These are phyloP conservation scores for Xylaria sp. DNA, from an alignment of 2,329 filamentous ascomycete genomes.

Conservation along the genomic window DNA sequence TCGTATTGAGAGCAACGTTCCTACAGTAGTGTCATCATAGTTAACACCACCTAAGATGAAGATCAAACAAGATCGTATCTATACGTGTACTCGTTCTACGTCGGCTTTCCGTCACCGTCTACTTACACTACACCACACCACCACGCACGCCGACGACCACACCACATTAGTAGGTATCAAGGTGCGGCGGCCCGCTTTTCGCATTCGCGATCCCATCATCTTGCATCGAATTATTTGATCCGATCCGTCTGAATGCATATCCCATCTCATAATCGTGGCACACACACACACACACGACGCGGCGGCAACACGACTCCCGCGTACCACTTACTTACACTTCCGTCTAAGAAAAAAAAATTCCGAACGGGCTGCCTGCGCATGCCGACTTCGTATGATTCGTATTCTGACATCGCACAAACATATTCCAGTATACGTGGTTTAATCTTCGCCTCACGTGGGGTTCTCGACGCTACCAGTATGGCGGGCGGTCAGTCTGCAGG, in stretches of 20 bases:
- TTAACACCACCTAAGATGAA: conserved; percentile 15
- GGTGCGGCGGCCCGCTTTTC: conserved; percentile 22
- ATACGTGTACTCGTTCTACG: no score
- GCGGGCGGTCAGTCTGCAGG: neutral
- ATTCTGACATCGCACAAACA: neutral
- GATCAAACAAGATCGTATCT: conserved; percentile 13
- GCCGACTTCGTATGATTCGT: neutral
- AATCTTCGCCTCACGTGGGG: neutral
- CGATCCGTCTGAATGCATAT: conserved; percentile 8
- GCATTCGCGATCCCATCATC: conserved; percentile 37
- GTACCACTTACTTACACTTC: no score
- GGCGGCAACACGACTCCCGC: conserved; percentile 14
- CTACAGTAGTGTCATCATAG: neutral
- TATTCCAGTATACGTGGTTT: conserved; percentile 17
- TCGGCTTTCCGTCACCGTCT: neutral
- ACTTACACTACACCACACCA: no score
- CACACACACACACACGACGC: neutral
- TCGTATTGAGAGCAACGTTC: neutral
- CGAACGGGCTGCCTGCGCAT: neutral
- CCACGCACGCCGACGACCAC: no score
- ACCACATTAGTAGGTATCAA: neutral
- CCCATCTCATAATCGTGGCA: neutral
- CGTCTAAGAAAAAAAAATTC: neutral
- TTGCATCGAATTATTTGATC: conserved; percentile 32
- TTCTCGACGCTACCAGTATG: neutral